Evolutionary conservation across 2,329 filamentous ascomycete species (phyloP), one percentile per base, ranked within the genome.

Genomic region (Chaetomium strumarium): DNA sequence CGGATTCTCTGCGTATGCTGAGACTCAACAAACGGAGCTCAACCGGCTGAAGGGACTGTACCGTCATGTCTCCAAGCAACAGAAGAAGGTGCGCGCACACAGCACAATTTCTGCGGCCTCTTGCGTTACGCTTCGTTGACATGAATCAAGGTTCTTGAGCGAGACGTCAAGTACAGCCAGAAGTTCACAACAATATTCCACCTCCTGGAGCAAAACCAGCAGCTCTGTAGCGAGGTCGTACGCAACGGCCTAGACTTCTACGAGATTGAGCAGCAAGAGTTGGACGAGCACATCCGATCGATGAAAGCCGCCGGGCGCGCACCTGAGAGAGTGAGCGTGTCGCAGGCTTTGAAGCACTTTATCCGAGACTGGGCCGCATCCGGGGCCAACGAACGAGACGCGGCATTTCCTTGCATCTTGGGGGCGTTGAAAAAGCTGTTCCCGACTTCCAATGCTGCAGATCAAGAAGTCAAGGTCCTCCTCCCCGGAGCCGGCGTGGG

Each of bases 281-380:
- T 82, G 0, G 64, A 74, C 3, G 63, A 66, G 0, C 75, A 73
- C 58, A 62, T 72, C 43, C 67, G 69, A 5, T 63, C 66, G 4
- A 65, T 69, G 0, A 67, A 71, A 1, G 66, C 70, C 1, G 63
- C 67, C 0, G 70, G 70, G 1, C 67, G 65, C 17, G 58, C 62
- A 0, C 70, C 72, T 1, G 78, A 81, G 19, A 71, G 70, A 5
- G 68, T 74, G 2, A 74, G 75, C 33, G 71, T 79, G 0, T 70
- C 72, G 0, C 79, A 82, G 58, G 71, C 76, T 0, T 60, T 82
- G 48, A 82, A 81, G 60, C 79, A 82, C 57, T 76, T 75, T 52
- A 76, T 81, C 2, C 70, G 79, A 5, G 79, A 83, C 59, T 82
- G 79, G 79, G 72, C 78, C 0, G 65, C 64, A 0, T 70, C 75